phyloP scores from a whole-genome alignment of 345 rosid species.

The Euphorbia peplus region DNA sequence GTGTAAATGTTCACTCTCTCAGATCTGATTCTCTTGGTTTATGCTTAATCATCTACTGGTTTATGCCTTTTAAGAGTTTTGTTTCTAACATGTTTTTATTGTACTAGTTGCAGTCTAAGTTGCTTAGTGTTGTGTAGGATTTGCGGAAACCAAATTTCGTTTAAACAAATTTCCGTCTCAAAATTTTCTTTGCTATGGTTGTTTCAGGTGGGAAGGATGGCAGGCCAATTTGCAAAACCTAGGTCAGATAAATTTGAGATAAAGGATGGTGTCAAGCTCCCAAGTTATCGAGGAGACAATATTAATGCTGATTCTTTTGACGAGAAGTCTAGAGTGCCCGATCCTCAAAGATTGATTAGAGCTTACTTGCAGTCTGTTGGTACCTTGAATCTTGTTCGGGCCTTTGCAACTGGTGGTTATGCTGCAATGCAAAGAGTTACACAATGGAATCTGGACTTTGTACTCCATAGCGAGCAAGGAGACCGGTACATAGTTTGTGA shows the following conservation, averaged over 20 bases:
- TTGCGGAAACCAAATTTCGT: neutral
- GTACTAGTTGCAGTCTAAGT: neutral
- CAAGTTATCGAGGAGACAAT: constrained; percentile 67
- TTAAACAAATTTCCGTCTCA: neutral
- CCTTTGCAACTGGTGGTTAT: constrained; percentile 68
- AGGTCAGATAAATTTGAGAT: constrained; percentile 54
- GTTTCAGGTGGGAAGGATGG: constrained; percentile 58
- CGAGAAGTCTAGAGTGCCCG: constrained; percentile 60
- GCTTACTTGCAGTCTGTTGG: constrained; percentile 61
- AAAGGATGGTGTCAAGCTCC: constrained; percentile 57
- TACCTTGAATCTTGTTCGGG: constrained; percentile 61
- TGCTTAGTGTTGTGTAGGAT: neutral
- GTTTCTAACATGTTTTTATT: neutral
- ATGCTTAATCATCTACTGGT: neutral
- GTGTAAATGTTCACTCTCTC: neutral
- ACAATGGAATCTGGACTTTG: constrained; percentile 69
- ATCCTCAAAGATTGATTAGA: constrained; percentile 60
- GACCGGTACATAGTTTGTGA: constrained; percentile 34
- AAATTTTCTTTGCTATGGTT: neutral
- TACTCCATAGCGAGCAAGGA: constrained; percentile 59
- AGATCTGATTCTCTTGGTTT: neutral
- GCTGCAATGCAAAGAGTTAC: constrained; percentile 74
- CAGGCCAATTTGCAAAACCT: constrained; percentile 72
- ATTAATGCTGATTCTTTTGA: constrained; percentile 62
- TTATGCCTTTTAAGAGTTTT: neutral